phyloP scores from a whole-genome alignment of 768 basidiomycete genomes.

The Leccinum boreale region DNA sequence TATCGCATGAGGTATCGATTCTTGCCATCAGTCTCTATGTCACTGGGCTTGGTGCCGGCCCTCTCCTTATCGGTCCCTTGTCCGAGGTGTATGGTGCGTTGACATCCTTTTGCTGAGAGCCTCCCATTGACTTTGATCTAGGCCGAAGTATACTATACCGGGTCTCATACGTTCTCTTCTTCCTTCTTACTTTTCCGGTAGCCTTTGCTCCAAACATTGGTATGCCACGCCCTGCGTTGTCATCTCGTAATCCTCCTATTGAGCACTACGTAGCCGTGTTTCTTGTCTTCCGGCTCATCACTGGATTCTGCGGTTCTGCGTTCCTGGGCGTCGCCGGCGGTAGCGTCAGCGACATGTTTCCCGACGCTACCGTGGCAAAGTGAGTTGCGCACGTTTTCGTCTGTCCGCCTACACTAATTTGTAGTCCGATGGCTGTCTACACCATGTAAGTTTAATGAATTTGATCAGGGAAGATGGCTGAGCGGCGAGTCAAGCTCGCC shows the following conservation, averaged over 20 bases:
- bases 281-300: slow-evolving; percentile 58
- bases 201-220: slow-evolving; percentile 70
- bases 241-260: neutral
- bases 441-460: slow-evolving; percentile 32
- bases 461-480: neutral
- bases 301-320: slow-evolving; percentile 52
- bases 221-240: slow-evolving; percentile 15
- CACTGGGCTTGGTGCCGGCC: slow-evolving; percentile 33
- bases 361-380: slow-evolving; percentile 56
- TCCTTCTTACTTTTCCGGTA: slow-evolving; percentile 65
- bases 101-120: neutral
- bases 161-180: slow-evolving; percentile 56
- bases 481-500: slow-evolving; percentile 34
- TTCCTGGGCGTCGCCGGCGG: slow-evolving; percentile 65
- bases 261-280: slow-evolving; percentile 43
- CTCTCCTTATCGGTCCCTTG: slow-evolving; percentile 38
- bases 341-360: slow-evolving; percentile 55
- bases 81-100: slow-evolving; percentile 37
- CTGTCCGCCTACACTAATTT: slow-evolving; percentile 5
- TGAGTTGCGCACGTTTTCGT: slow-evolving; percentile 30
- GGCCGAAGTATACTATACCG: slow-evolving; percentile 66
- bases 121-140: neutral
- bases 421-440: slow-evolving; percentile 56
- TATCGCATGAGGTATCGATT: slow-evolving; percentile 50
- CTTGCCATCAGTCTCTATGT: slow-evolving; percentile 48